phyloP scores from a whole-genome alignment of 2,329 filamentous ascomycete species.

The Nothopassalora personata region DNA sequence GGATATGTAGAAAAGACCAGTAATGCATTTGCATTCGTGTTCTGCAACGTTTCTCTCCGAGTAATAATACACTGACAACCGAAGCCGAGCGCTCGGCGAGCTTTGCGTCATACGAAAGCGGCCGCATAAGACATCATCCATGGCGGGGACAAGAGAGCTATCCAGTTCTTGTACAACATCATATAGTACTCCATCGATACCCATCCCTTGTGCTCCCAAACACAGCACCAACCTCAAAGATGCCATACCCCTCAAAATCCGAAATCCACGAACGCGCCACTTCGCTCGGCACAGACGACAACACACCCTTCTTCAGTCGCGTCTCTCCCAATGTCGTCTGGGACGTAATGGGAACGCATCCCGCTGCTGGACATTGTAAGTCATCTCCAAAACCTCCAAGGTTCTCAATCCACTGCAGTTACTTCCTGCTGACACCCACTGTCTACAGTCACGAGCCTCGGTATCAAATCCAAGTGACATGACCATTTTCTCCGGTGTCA shows the following conservation, averaged over 20 bases:
- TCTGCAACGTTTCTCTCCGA: no score
- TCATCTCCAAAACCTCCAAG: conserved; percentile 1
- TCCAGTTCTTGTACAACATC: no score
- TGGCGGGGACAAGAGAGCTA: no score
- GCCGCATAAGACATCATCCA: no score
- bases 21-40: no score
- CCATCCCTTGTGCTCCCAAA: not conserved
- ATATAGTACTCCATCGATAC: not conserved
- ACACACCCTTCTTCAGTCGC: conserved; percentile 24
- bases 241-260: conserved; percentile 15
- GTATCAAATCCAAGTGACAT: conserved; percentile 5
- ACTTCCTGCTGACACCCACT: not conserved
- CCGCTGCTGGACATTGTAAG: conserved; percentile 19
- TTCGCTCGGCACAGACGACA: conserved; percentile 21
- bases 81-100: no score
- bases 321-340: conserved; percentile 26
- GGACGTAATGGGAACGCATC: conserved; percentile 29
- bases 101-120: no score
- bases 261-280: conserved; percentile 22
- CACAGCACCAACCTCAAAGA: not conserved
- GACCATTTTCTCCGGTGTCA: not conserved
- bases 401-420: not conserved
- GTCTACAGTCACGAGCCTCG: conserved; percentile 14
- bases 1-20: no score
- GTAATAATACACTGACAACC: no score